Base-by-base conservation (phyloP, 768 basidiomycete species). In the Sporobolomyces phaffii region DNA sequence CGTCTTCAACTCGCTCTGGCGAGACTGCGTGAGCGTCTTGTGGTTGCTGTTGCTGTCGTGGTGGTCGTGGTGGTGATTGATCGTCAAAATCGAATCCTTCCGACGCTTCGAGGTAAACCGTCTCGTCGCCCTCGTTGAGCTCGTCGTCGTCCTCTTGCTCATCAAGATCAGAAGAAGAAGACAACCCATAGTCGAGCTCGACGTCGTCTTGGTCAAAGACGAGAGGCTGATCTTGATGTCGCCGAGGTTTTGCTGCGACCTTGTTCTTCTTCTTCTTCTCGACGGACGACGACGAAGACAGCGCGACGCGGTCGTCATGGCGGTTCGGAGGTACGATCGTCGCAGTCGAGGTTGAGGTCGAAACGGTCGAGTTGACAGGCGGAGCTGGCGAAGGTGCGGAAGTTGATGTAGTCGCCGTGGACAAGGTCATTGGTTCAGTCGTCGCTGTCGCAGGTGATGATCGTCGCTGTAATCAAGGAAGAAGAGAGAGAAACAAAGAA, bases 111-210 rank as follows among this genome's bases (percentile, higher is more conserved):
- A 47, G 36, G 26, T 62, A 63, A 36, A 33, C 5, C 20, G 11
- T 45, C n/a, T 41, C 31, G 11, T 49, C 64, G 5, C 49, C 41
- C 33, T 62, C 68, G 28, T n/a, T 31, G 15, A 60, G 67, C 28
- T 29, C 45, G 8, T 64, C 73, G 11, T 65, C 68, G 28, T 69
- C 68, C 14, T 69, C 71, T 33, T 72, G 72, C 4, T 63, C 53
- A 20, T 54, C 52, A 5, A 31, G 38, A 14, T 50, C 26, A 41
- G 34, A 26, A 40, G 41, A 45, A 41, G 48, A 38, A 33, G 41
- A 45, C 7, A 65, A 17, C 22, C 58, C 60, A 18, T 62, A 67
- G 31, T 67, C 65, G 31, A 67, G 40, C 26, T 56, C 54, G 40
- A 28, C 52, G 8, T 17, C 28, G 14, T 54, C n/a, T 24, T 54